Evolutionary conservation across 2,329 filamentous ascomycete species (phyloP).

Genomic region (Aureobasidium mangrovei): DNA sequence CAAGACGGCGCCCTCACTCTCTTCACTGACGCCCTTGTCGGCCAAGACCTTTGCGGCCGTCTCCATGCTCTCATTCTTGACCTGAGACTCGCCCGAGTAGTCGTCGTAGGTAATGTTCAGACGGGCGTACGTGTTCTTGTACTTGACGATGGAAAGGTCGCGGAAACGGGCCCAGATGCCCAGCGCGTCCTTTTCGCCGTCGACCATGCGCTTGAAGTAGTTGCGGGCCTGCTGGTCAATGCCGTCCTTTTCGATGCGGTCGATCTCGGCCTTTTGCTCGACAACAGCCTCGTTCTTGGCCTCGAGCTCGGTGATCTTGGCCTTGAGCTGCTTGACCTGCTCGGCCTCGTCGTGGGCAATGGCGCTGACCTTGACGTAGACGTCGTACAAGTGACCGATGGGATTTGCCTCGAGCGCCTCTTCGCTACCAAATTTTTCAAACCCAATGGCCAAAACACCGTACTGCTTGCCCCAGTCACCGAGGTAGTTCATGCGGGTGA

Average conservation of each 20-base stretch:
- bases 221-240: conserved; percentile 66
- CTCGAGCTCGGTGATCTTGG: conserved; percentile 34
- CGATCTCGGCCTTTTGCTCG: conserved; percentile 41
- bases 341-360: conserved; percentile 58
- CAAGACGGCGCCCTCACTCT: conserved; percentile 57
- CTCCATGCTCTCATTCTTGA: conserved; percentile 54
- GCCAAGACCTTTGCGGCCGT: conserved; percentile 51
- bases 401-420: conserved; percentile 62
- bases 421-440: conserved; percentile 66
- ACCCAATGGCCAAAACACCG: conserved; percentile 63
- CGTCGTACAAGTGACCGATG: conserved; percentile 72
- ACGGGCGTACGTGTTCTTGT: conserved; percentile 54
- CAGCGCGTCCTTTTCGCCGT: conserved; percentile 50
- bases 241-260: conserved; percentile 43
- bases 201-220: conserved; percentile 61
- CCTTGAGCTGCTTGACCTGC: conserved; percentile 44
- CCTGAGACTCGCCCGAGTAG: conserved; percentile 61
- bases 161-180: conserved; percentile 56
- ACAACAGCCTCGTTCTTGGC: conserved; percentile 39
- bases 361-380: conserved; percentile 68
- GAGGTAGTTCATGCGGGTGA: conserved; percentile 64
- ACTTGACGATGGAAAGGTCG: conserved; percentile 55
- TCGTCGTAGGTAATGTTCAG: conserved; percentile 58
- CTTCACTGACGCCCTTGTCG: conserved; percentile 52
- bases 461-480: conserved; percentile 75